These are phyloP conservation scores for Eremothecium coryli DNA, from an alignment of 1,139 yeast genomes.

Conservation along the genomic window DNA sequence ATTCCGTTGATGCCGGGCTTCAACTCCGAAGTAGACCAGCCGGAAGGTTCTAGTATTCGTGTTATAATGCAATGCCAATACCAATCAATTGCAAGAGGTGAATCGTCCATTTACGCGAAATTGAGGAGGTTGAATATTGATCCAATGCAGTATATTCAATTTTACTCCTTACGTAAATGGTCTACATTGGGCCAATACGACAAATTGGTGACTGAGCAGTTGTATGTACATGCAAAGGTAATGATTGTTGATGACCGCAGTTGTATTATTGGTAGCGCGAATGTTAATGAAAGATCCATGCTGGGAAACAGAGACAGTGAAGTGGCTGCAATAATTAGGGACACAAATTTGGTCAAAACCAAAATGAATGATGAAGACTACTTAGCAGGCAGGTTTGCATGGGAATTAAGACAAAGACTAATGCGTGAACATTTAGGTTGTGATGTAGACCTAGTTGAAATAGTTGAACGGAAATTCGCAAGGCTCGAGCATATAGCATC, in stretches of 20 bases:
- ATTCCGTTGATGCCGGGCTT: slow-evolving; percentile 98
- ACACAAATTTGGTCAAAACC: slow-evolving; percentile 63
- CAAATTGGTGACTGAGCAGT: slow-evolving; percentile 75
- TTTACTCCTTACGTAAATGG: slow-evolving; percentile 91
- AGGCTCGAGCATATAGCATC: slow-evolving; percentile 50
- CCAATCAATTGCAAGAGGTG: slow-evolving; percentile 86
- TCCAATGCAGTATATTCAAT: slow-evolving; percentile 86
- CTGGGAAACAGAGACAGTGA: slow-evolving; percentile 92
- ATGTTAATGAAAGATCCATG: slow-evolving; percentile 92
- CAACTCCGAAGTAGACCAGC: slow-evolving; percentile 84
- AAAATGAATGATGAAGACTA: slow-evolving; percentile 77
- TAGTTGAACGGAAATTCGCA: slow-evolving; percentile 67
- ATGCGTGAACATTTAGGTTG: slow-evolving; percentile 97
- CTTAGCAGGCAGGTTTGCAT: slow-evolving; percentile 80
- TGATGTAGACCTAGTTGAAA: slow-evolving; percentile 78
- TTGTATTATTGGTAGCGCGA: slow-evolving; percentile 94
- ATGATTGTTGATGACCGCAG: slow-evolving; percentile 90
- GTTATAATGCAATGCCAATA: slow-evolving; percentile 96
- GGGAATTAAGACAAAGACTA: slow-evolving; percentile 74
- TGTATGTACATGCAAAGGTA: slow-evolving; percentile 87
- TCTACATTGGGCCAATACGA: slow-evolving; percentile 77
- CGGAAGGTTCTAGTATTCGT: slow-evolving; percentile 89
- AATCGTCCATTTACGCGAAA: slow-evolving; percentile 80
- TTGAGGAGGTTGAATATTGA: slow-evolving; percentile 70
- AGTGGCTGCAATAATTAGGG: slow-evolving; percentile 80